Conservation (phyloP, 129 eudicot genomes). For the Mikania micrantha region DNA sequence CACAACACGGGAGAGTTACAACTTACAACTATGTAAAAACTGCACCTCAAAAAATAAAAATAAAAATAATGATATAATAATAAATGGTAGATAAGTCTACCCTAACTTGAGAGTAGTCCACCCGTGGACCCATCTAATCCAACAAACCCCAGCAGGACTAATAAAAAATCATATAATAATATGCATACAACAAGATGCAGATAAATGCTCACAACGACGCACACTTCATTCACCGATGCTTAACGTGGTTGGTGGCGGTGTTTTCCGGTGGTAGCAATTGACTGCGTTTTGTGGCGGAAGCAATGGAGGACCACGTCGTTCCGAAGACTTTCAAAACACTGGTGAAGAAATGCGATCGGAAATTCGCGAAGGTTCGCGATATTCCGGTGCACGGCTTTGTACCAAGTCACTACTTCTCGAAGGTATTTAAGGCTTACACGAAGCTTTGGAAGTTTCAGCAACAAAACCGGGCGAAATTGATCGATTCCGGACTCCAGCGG, state of each 20-base stretch:
- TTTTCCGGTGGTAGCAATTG: slow-evolving; percentile 8
- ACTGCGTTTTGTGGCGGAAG: neutral
- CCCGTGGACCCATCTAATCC: slow-evolving; percentile 4
- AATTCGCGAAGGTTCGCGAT: slow-evolving; percentile 76
- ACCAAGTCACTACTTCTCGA: slow-evolving; percentile 52
- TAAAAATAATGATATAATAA: no score
- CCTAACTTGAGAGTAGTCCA: slow-evolving; percentile 6
- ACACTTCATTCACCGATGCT: slow-evolving; percentile 2
- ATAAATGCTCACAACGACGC: neutral
- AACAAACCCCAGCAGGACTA: neutral
- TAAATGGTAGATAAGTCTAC: no score
- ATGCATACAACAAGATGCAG: neutral
- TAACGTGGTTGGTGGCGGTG: neutral
- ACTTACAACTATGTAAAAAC: no score
- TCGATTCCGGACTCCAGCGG: slow-evolving; percentile 68
- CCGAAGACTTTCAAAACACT: slow-evolving; percentile 52
- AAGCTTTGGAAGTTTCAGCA: slow-evolving; percentile 82
- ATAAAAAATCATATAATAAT: neutral
- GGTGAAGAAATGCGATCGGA: slow-evolving; percentile 58
- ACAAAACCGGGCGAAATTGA: slow-evolving; percentile 46
- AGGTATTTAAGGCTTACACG: slow-evolving; percentile 85
- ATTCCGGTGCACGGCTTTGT: slow-evolving; percentile 46
- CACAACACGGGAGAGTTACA: no score
- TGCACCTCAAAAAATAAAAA: no score
- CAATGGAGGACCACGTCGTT: slow-evolving; percentile 42